Evolutionary conservation across 2,329 filamentous ascomycete species (phyloP).

Genomic region (Teratosphaeria destructans): DNA sequence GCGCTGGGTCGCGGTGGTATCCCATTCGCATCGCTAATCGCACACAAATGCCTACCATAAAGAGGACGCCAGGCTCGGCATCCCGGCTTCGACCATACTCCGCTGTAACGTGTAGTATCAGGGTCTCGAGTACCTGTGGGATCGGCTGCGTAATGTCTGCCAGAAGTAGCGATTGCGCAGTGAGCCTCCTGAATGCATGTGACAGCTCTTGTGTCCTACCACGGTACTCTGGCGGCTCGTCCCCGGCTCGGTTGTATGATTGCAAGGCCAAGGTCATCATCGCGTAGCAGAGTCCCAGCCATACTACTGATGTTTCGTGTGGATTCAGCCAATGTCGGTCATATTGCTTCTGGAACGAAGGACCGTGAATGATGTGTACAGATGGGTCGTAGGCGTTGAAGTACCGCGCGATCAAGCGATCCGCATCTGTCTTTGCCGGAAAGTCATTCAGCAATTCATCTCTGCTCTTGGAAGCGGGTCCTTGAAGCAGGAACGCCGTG

Average conservation of each 20-base stretch:
- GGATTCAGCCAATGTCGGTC: constrained; percentile 62
- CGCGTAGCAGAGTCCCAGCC: constrained; percentile 66
- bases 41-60: constrained; percentile 50
- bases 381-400: constrained; percentile 71
- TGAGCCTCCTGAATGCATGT: constrained; percentile 53
- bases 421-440: constrained; percentile 70
- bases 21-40: constrained; percentile 61
- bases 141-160: constrained; percentile 68
- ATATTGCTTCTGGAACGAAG: constrained; percentile 69
- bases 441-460: constrained; percentile 69
- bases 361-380: constrained; percentile 50
- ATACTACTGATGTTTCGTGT: constrained; percentile 61
- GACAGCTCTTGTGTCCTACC: constrained; percentile 47
- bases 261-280: constrained; percentile 68
- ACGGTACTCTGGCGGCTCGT: constrained; percentile 69
- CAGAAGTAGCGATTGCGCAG: constrained; percentile 66
- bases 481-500: constrained; percentile 69
- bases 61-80: constrained; percentile 57
- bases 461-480: constrained; percentile 57
- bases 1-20: constrained; percentile 67
- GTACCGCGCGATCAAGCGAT: constrained; percentile 76
- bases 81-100: constrained; percentile 66
- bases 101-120: constrained; percentile 64
- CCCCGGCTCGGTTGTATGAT: constrained; percentile 68
- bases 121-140: constrained; percentile 66